Evolutionary conservation across 345 rosid genomes (phyloP).

Genomic region (Acer yangbiense): DNA sequence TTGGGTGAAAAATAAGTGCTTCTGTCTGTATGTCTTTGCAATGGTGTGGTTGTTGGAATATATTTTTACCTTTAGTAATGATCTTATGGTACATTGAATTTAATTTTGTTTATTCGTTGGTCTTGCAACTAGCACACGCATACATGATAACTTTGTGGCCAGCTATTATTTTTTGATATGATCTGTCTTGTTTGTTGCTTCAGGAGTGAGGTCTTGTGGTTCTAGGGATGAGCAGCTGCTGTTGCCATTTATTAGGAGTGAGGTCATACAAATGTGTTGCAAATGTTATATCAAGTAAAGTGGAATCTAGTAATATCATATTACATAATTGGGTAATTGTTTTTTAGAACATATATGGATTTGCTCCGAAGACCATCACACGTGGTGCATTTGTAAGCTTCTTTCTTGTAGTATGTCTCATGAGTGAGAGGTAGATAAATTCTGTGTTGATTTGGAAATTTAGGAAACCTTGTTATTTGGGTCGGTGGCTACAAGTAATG

Average conservation of each 20-base stretch:
- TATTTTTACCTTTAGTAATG: background rate
- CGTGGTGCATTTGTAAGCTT: background rate
- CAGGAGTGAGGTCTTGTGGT: background rate
- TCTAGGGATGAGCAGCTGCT: background rate
- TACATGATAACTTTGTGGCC: background rate
- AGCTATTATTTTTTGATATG: background rate
- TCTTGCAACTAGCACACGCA: background rate
- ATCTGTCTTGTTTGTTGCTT: background rate
- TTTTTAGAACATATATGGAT: background rate
- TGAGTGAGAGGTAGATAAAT: background rate
- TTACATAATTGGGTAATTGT: background rate
- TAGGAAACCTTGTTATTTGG: background rate
- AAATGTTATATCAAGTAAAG: background rate
- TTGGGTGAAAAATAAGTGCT: background rate
- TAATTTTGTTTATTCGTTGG: background rate
- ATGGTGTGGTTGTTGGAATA: background rate
- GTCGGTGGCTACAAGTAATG: background rate
- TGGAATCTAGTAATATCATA: background rate
- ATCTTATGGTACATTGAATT: background rate
- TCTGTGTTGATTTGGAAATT: background rate
- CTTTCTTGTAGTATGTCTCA: background rate
- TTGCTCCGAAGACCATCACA: background rate
- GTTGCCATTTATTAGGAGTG: background rate
- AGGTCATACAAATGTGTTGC: background rate
- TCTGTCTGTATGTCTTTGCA: background rate